Evolutionary conservation across 768 basidiomycete genomes (phyloP), one percentile per base, ranked within the genome.

Genomic region (Boletus barrowsii): DNA sequence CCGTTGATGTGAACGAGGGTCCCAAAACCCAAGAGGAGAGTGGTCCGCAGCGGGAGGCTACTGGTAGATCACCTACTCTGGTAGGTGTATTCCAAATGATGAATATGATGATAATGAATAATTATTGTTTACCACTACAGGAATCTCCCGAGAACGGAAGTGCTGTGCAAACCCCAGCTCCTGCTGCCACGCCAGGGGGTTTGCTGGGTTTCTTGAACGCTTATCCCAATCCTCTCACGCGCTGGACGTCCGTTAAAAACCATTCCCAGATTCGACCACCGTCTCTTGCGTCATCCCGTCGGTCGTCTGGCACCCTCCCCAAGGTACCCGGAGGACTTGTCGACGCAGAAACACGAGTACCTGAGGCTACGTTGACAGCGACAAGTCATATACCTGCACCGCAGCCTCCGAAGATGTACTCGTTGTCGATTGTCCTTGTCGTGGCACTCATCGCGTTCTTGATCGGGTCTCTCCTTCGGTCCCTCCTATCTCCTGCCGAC

Each of bases 361-460:
- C 36, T 10, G 52, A 20, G 24, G 30, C 24, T 10, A 20, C 45
- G 35, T 17, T 44, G 2, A 53, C 53, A 8, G 22, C 58, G 15
- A 22, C 22, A 17, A 36, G 13, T 13, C 11, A 11, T 7, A 29
- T 45, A 10, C n/a, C 55, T 26, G 15, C 53, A 47, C 29, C 51
- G 36, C 20, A 45, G 40, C 22, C 51, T 35, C 22, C 56, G 2
- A 62, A 54, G 24, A 57, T 30, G 51, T 83, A 76, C 62, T 74
- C 75, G 40, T 67, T 79, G 48, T 74, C 76, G 42, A 86, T 84
- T 40, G 71, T 96, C 54, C 64, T 97, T 61, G 75, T 93, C 55
- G 82, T 88, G 37, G 93, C 85, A 37, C 70, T 98, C 58, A 89
- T 97, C 62, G 87, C 89, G 26, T 94, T 98, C 71, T 75, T 98